These are phyloP conservation scores for Linderniella brevidens DNA, from an alignment of 257 asterid species.

Conservation along the genomic window DNA sequence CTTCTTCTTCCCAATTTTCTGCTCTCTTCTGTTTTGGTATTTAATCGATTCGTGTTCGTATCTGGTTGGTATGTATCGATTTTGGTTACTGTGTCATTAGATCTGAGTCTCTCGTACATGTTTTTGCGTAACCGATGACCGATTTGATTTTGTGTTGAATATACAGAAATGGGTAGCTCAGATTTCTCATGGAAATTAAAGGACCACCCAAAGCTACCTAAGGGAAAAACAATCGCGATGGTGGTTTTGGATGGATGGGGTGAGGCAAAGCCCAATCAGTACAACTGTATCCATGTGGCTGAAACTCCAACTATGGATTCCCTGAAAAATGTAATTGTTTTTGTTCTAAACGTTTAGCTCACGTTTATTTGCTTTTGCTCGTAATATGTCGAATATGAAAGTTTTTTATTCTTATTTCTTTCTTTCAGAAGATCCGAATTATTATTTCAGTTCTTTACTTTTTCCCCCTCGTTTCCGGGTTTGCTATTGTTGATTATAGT, in stretches of 20 bases:
- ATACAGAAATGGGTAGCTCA: slow-evolving; percentile 4
- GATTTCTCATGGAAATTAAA: slow-evolving; percentile 58
- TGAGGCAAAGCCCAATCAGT: slow-evolving; percentile 65
- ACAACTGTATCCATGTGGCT: slow-evolving; percentile 81
- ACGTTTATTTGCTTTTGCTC: too few species aligned
- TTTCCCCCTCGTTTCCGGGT: too few species aligned
- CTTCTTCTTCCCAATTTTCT: too few species aligned
- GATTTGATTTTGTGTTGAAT: too few species aligned
- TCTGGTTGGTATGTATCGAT: too few species aligned
- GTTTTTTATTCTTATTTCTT: neutral
- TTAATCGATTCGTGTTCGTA: too few species aligned
- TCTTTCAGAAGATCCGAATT: neutral
- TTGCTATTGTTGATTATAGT: too few species aligned
- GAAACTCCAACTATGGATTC: slow-evolving; percentile 97
- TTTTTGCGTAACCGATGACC: too few species aligned
- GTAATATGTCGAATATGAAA: too few species aligned
- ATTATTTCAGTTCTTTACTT: neutral
- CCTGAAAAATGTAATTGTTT: slow-evolving; percentile 42
- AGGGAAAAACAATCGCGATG: slow-evolving; percentile 66
- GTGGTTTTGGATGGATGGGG: slow-evolving; percentile 98
- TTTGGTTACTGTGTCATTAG: too few species aligned
- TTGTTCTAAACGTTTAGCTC: neutral
- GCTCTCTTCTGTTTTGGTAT: too few species aligned
- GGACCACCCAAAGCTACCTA: slow-evolving; percentile 77
- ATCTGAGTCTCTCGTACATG: too few species aligned